Evolutionary conservation across 192 early-diverging fungal genomes (phyloP), one percentile per base, ranked within the genome.

Genomic region (Obelidium mucronatum): DNA sequence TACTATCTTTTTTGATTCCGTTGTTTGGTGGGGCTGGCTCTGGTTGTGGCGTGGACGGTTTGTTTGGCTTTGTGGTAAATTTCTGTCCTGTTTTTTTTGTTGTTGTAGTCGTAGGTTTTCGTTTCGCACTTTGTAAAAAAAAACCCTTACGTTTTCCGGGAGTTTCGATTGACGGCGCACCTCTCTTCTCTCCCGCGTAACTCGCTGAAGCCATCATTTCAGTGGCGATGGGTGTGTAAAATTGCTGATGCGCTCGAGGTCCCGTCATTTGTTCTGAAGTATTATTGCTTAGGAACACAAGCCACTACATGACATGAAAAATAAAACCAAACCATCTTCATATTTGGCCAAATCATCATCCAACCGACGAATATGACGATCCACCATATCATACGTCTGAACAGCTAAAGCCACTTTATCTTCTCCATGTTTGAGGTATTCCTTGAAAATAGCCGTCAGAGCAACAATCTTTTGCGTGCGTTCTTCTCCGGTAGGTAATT

Each of bases 331-430:
- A 69, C 67, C 67, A 51, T 98, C 95, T 78, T 98, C 95, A 77
- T 95, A 96, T 74, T 93, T 93, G 33, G 87, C 82, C 78, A 98
- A 77, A 65, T 97, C 96, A n/a, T 95, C 95, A 69, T 98, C 97
- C 28, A 98, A 78, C 37, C 93, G 87, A 30, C 93, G 86, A 48
- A 95, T 92, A 80, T 97, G 95, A 65, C 93, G 88, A 74, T 98
- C 97, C 6, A 94, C 92, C 77, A 93, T 85, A 67, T 99, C 96
- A 76, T 94, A 98, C 0, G 96, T 97, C 42, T 97, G 92, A 42
- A 92, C 92, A 17, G 97, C 97, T 33, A 99, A 78, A 0, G 94
- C 89, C 1, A 98, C 95, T 73, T 97, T 99, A 62, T 98, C 96
- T 73, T 97, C 94, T 6, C 94, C 95, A 64, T 94, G 88, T 76